Percentiles rank a stretch among this genome's conserved stretches.
Evolutionary conservation across 2,329 filamentous ascomycete genomes (phyloP).

Genomic region (Colletotrichum zoysiae): DNA sequence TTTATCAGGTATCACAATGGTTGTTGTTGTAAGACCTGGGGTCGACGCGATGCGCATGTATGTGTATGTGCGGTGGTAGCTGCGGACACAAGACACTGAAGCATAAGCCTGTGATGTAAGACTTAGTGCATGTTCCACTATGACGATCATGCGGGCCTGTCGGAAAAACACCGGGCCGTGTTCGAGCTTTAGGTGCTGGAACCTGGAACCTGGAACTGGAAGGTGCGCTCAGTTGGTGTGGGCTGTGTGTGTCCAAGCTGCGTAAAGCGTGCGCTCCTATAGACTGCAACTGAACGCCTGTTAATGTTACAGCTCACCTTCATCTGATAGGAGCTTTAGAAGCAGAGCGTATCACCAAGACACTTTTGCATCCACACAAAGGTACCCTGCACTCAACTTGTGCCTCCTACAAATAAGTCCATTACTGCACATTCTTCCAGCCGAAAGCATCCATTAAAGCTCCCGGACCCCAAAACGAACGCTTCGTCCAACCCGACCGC

Average conservation of each 20-base stretch:
- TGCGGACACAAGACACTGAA: slow-evolving; percentile 12
- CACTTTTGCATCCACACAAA: background rate
- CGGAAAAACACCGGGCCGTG: slow-evolving; percentile 39
- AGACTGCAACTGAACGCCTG: slow-evolving; percentile 23
- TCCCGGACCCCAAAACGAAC: slow-evolving; percentile 31
- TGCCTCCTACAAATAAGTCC: background rate
- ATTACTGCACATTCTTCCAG: slow-evolving; percentile 14
- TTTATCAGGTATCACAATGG: background rate
- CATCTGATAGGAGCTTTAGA: slow-evolving; percentile 30
- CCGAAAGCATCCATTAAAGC: slow-evolving; percentile 23
- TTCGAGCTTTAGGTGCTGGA: slow-evolving; percentile 31
- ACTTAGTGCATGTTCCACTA: background rate
- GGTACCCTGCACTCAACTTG: background rate
- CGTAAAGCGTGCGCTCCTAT: slow-evolving; percentile 37
- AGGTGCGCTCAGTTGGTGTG: slow-evolving; percentile 18
- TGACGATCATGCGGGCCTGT: background rate
- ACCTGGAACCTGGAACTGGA: slow-evolving; percentile 40
- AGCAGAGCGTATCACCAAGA: slow-evolving; percentile 10
- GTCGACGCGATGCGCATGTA: slow-evolving; percentile 7
- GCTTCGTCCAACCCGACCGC: slow-evolving; percentile 28
- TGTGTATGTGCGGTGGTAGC: slow-evolving; percentile 24
- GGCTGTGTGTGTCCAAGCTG: slow-evolving; percentile 36
- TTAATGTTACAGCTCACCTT: slow-evolving; percentile 23
- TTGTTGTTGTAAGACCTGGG: background rate
- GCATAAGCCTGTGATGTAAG: slow-evolving; percentile 25